A percentile compares a stretch with the other conserved stretches of the same genome.
Evolutionary conservation across 2,329 filamentous ascomycete species (phyloP).

Genomic region (Hypoxylon sp.): DNA sequence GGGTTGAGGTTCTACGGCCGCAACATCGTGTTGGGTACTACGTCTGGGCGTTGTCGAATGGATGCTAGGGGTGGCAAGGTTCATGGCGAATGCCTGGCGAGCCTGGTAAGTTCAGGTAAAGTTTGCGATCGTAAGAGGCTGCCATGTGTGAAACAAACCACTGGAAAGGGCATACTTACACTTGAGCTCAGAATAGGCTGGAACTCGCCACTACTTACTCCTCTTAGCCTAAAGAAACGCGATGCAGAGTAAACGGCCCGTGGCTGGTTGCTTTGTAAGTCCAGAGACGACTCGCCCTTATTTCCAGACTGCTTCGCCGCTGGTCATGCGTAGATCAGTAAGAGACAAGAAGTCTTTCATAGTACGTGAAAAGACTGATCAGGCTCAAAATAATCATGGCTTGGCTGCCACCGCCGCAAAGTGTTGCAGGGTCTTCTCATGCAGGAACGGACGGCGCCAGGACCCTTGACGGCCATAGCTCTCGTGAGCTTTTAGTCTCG

Average conservation of each 20-base stretch:
- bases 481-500: slow-evolving; percentile 3
- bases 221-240: background rate
- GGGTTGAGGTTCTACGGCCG: slow-evolving; percentile 1
- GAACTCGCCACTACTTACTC: slow-evolving; percentile 22
- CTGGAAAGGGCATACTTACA: background rate
- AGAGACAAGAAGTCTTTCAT: background rate
- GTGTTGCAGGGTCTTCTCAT: slow-evolving; percentile 14
- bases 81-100: slow-evolving; percentile 3
- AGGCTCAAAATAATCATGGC: background rate
- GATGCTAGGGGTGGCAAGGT: slow-evolving; percentile 4
- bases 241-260: background rate
- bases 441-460: slow-evolving; percentile 25
- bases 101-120: slow-evolving; percentile 1
- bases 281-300: slow-evolving; percentile 1
- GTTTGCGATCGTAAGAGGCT: background rate
- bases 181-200: slow-evolving; percentile 7
- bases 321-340: background rate
- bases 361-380: background rate
- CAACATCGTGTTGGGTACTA: background rate
- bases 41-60: background rate
- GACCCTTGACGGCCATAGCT: slow-evolving; percentile 3
- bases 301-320: background rate
- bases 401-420: background rate
- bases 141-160: slow-evolving; percentile 12
- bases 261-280: slow-evolving; percentile 9